Evolutionary conservation across 192 early-diverging fungal genomes (phyloP).

Genomic region (Pilaira anomala): DNA sequence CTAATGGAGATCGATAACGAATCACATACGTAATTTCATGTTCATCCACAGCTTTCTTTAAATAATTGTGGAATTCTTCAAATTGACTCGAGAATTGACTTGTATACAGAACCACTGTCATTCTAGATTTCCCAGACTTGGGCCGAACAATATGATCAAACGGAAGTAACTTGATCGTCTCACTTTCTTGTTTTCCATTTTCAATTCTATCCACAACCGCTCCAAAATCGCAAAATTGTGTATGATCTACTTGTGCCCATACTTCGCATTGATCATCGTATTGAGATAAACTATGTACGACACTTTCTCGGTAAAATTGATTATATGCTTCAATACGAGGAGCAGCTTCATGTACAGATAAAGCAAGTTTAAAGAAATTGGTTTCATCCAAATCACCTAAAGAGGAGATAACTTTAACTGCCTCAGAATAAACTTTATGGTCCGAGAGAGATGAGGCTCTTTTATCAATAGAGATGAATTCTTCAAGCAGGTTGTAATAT

Average conservation of each 20-base stretch:
- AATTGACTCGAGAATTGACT: constrained; percentile 63
- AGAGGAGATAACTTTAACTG: constrained; percentile 47
- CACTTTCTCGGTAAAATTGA: constrained; percentile 71
- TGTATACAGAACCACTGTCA: constrained; percentile 70
- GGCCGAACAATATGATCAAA: constrained; percentile 61
- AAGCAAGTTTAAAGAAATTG: constrained; percentile 63
- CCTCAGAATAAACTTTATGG: constrained; percentile 47
- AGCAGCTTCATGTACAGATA: constrained; percentile 67
- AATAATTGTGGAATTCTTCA: constrained; percentile 49
- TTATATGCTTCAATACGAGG: constrained; percentile 83
- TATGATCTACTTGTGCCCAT: constrained; percentile 69
- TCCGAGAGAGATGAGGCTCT: constrained; percentile 26
- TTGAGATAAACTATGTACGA: constrained; percentile 52
- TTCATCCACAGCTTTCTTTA: constrained; percentile 48
- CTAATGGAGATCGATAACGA: constrained; percentile 55
- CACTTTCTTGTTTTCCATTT: neutral
- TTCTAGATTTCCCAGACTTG: neutral
- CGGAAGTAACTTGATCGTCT: constrained; percentile 35
- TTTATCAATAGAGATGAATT: constrained; percentile 43
- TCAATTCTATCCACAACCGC: constrained; percentile 15
- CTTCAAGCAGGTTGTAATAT: constrained; percentile 61
- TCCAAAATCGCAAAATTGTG: constrained; percentile 66
- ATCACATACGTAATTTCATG: constrained; percentile 60
- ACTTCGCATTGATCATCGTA: constrained; percentile 54
- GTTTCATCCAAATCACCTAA: constrained; percentile 46